Evolutionary conservation across 139 green algal genomes (phyloP), one percentile per base, ranked within the genome.

Genomic region (Volvox reticuliferus): DNA sequence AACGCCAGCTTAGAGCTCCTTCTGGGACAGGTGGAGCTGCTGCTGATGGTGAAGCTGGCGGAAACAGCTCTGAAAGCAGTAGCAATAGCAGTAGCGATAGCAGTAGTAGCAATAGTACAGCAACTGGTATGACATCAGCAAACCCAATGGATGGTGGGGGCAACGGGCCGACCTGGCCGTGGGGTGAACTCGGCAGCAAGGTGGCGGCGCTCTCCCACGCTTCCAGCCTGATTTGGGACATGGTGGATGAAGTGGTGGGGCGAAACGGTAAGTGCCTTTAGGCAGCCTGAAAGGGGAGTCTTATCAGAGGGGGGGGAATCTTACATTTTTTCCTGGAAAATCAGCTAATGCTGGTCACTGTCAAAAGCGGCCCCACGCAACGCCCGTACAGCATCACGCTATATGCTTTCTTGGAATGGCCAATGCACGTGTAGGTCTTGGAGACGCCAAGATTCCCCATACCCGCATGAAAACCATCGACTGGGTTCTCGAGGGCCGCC

Each of bases 401-500:
- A 30, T 2, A n/a, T 17, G 18, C 24, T n/a, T 71, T 1, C 24
- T 20, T 21, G 13, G 50, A 28, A 17, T 26, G 35, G 3, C 18
- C n/a, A 79, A 30, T 79, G 71, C 0, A 26, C 18, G 20, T 35
- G 9, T 35, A 88, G 82, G 36, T 18, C 82, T 67, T 21, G 33
- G 28, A 16, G 21, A 33, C 21, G 67, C 36, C 22, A 28, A 6
- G 18, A 16, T 92, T 44, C 88, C 88, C 21, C 36, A 71, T 2
- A 37, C 21, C 19, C 87, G 91, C n/a, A 84, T 5, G 17, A 17
- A 79, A 6, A 36, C 75, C 2, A 28, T 22, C 17, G 93, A 94
- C 76, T 95, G 91, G 89, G 93, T 95, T 28, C 22, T 62, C 61
- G 91, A 94, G 35, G 93, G 93, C 17, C 13, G 62, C 0, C 33